Evolutionary conservation across 208 protist genomes (phyloP).

Genomic region (Zelonia costaricensis): DNA sequence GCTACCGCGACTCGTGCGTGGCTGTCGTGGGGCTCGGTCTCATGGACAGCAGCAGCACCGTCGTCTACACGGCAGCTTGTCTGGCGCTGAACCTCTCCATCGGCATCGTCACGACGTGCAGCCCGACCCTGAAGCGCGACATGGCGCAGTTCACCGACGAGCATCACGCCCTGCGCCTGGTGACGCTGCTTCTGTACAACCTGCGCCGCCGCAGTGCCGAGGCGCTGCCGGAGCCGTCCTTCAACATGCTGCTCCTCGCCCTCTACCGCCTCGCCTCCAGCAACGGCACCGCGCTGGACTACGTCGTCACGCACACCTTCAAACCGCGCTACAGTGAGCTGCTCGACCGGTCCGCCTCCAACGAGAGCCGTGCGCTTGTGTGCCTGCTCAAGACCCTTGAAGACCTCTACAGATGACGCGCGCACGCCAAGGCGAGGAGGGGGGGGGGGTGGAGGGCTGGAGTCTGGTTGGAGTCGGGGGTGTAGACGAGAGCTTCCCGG

Average conservation of each 20-base stretch:
- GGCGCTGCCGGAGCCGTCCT: constrained; percentile 54
- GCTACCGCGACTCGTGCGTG: constrained; percentile 52
- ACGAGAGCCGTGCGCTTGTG: constrained; percentile 66
- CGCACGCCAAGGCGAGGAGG: too few species aligned
- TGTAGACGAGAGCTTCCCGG: not conserved
- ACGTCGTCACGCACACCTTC: constrained; percentile 39
- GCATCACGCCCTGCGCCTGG: constrained; percentile 36
- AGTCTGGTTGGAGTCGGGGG: too few species aligned
- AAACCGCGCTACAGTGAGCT: constrained; percentile 40
- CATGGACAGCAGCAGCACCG: constrained; percentile 43
- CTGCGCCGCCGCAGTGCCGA: constrained; percentile 31
- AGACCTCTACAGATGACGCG: constrained; percentile 28
- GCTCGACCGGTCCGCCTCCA: constrained; percentile 41
- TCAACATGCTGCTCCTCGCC: constrained; percentile 77
- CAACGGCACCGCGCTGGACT: constrained; percentile 34
- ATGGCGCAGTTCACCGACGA: constrained; percentile 20
- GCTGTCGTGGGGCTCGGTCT: constrained; percentile 61
- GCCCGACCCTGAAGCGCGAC: constrained; percentile 35
- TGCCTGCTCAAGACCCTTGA: constrained; percentile 65
- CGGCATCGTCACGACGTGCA: constrained; percentile 35
- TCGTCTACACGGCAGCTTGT: constrained; percentile 77
- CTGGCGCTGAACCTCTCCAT: constrained; percentile 67
- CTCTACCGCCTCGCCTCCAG: constrained; percentile 58
- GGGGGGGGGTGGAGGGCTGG: too few species aligned
- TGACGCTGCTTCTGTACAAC: constrained; percentile 69